Conservation (phyloP, 768 basidiomycete species). For the Leccinellum luteum region DNA sequence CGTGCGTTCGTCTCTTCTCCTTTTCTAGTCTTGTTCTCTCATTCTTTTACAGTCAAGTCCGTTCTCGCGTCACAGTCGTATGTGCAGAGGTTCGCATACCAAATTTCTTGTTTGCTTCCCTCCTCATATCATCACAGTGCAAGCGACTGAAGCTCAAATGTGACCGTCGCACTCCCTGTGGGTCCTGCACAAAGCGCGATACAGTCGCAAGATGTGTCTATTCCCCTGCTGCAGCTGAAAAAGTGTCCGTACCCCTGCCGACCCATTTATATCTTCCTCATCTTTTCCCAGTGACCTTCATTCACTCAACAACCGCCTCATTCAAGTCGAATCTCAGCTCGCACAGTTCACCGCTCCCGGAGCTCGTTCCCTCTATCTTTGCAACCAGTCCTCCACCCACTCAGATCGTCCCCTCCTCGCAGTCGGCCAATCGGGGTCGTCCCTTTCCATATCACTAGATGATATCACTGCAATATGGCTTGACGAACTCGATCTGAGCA, state of each 20-base stretch:
- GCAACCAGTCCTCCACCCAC: conserved; percentile 12
- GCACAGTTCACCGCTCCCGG: conserved; percentile 43
- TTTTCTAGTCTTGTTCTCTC: neutral
- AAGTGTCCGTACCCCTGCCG: conserved; percentile 54
- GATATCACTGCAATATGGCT: conserved; percentile 64
- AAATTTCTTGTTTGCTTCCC: too few species aligned
- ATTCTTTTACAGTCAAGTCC: conserved; percentile 50
- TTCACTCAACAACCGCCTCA: conserved; percentile 77
- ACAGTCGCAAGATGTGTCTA: conserved; percentile 71
- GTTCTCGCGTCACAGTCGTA: conserved; percentile 76
- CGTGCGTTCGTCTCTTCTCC: conserved; percentile 24
- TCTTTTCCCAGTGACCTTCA: conserved; percentile 60
- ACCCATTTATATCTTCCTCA: neutral
- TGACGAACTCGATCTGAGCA: conserved; percentile 45
- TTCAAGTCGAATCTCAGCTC: conserved; percentile 63
- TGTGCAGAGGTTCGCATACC: conserved; percentile 64
- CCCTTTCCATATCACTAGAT: conserved; percentile 52
- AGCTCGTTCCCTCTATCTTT: conserved; percentile 20
- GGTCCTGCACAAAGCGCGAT: conserved; percentile 76
- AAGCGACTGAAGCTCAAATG: conserved; percentile 87
- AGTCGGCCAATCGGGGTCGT: conserved; percentile 39
- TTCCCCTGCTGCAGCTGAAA: conserved; percentile 80
- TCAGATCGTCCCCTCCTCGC: conserved; percentile 36
- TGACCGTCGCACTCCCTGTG: conserved; percentile 75
- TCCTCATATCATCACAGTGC: conserved; percentile 48